phyloP scores from a whole-genome alignment of 768 basidiomycete species.

The Vararia minispora region DNA sequence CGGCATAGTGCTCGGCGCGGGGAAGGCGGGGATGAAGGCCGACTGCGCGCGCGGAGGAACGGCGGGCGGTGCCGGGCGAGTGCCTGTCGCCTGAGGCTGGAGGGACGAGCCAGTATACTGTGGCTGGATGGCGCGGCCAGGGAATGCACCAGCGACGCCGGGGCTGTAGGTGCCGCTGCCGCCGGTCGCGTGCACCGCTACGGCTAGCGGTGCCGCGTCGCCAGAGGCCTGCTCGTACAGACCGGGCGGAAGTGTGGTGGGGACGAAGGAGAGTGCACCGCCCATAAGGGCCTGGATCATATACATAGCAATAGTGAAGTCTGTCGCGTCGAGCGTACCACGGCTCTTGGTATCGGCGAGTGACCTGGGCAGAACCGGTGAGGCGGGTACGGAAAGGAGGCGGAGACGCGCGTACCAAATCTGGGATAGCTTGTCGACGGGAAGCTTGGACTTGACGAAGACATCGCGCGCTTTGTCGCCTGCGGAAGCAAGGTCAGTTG shows the following conservation, averaged over 20 bases:
- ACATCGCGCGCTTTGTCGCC: slow-evolving; percentile 85
- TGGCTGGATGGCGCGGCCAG: slow-evolving; percentile 31
- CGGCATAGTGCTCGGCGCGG: slow-evolving; percentile 8
- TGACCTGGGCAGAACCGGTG: slow-evolving; percentile 39
- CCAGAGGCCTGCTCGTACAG: slow-evolving; percentile 70
- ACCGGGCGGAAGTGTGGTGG: slow-evolving; percentile 65
- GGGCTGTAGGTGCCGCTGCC: slow-evolving; percentile 56
- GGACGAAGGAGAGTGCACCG: slow-evolving; percentile 58
- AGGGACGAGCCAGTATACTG: slow-evolving; percentile 53
- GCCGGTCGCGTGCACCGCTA: slow-evolving; percentile 44
- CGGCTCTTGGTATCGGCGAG: slow-evolving; percentile 93
- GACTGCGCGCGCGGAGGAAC: slow-evolving; percentile 19
- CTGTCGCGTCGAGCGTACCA: slow-evolving; percentile 77
- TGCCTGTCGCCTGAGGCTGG: slow-evolving; percentile 12
- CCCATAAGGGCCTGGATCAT: slow-evolving; percentile 92
- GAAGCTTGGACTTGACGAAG: slow-evolving; percentile 84
- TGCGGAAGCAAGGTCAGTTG: slow-evolving; percentile 20
- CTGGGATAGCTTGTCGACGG: slow-evolving; percentile 77
- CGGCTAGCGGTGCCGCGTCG: slow-evolving; percentile 23
- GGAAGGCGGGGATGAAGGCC: slow-evolving; percentile 15
- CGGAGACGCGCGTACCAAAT: slow-evolving; percentile 58
- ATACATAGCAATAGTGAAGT: slow-evolving; percentile 95
- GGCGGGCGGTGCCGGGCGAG: slow-evolving; percentile 14
- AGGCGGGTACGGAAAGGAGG: neutral
- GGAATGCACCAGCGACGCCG: slow-evolving; percentile 28